phyloP scores from a whole-genome alignment of 179 eudicot species.

The Drosera spatulata region DNA sequence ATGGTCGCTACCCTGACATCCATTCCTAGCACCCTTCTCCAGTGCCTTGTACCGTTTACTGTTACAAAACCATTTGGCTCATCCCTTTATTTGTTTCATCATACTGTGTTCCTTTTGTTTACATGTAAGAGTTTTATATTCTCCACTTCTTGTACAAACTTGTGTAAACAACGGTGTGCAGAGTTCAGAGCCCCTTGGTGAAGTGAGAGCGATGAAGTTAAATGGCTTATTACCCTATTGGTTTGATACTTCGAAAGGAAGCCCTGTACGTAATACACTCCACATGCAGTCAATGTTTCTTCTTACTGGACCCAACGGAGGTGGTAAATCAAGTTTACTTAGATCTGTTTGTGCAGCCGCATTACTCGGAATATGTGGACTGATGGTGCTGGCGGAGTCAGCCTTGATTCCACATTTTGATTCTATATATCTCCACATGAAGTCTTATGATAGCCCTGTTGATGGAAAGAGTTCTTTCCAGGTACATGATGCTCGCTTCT shows the following conservation, averaged over 20 bases:
- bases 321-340: slow-evolving; percentile 94
- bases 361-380: slow-evolving; percentile 88
- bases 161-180: slow-evolving; percentile 18
- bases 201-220: slow-evolving; percentile 51
- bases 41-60: background rate
- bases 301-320: slow-evolving; percentile 96
- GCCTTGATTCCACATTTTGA: slow-evolving; percentile 92
- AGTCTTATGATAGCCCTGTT: slow-evolving; percentile 97
- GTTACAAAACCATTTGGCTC: background rate
- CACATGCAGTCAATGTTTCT: slow-evolving; percentile 84
- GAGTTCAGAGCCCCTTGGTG: slow-evolving; percentile 27
- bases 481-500: slow-evolving; percentile 24
- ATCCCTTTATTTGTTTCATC: background rate
- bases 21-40: too few species aligned
- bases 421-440: slow-evolving; percentile 89
- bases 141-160: background rate
- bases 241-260: slow-evolving; percentile 84
- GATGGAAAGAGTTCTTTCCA: slow-evolving; percentile 99
- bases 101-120: background rate
- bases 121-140: background rate
- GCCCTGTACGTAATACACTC: slow-evolving; percentile 65
- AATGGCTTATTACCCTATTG: slow-evolving; percentile 83
- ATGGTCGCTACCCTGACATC: too few species aligned
- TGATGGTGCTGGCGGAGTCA: slow-evolving; percentile 96
- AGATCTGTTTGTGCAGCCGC: slow-evolving; percentile 95